Evolutionary conservation across 768 basidiomycete species (phyloP).

Genomic region (Hortiboletus flavorubellus): DNA sequence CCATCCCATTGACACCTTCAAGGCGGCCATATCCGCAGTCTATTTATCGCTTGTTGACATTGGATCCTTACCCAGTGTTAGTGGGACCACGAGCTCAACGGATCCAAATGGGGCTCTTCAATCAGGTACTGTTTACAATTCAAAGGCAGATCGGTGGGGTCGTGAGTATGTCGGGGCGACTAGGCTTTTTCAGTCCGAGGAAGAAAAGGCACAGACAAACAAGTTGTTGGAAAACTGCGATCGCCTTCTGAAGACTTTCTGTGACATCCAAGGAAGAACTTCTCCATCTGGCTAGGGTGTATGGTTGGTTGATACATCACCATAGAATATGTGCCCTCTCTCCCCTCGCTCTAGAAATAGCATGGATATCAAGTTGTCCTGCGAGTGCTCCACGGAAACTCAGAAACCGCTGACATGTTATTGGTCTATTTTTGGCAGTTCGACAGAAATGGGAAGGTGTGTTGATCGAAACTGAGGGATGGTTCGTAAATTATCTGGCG

Average conservation of each 20-base stretch:
- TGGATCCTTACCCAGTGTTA: slow-evolving; percentile 40
- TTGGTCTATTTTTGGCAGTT: slow-evolving; percentile 26
- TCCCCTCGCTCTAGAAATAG: neutral
- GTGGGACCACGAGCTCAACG: neutral
- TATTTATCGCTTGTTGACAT: slow-evolving; percentile 64
- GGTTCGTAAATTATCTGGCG: slow-evolving; percentile 67
- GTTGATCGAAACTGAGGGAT: slow-evolving; percentile 66
- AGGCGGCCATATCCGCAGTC: slow-evolving; percentile 64
- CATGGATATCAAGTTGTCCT: neutral
- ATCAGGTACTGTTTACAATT: slow-evolving; percentile 43
- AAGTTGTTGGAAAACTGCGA: slow-evolving; percentile 57
- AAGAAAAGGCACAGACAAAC: slow-evolving; percentile 44
- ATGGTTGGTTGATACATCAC: neutral
- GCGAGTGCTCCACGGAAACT: neutral
- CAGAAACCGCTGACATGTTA: neutral
- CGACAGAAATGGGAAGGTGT: slow-evolving; percentile 40
- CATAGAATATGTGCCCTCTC: neutral
- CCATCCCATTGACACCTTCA: slow-evolving; percentile 59
- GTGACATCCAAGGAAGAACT: slow-evolving; percentile 30
- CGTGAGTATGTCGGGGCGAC: slow-evolving; percentile 46
- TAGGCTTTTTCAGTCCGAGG: slow-evolving; percentile 50
- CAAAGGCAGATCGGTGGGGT: slow-evolving; percentile 58
- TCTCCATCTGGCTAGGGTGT: slow-evolving; percentile 14
- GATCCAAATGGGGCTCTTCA: slow-evolving; percentile 15
- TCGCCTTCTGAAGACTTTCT: slow-evolving; percentile 41